Evolutionary conservation across 495 filamentous ascomycete species (phyloP).

Genomic region (Staphylotrichum tortipilum): DNA sequence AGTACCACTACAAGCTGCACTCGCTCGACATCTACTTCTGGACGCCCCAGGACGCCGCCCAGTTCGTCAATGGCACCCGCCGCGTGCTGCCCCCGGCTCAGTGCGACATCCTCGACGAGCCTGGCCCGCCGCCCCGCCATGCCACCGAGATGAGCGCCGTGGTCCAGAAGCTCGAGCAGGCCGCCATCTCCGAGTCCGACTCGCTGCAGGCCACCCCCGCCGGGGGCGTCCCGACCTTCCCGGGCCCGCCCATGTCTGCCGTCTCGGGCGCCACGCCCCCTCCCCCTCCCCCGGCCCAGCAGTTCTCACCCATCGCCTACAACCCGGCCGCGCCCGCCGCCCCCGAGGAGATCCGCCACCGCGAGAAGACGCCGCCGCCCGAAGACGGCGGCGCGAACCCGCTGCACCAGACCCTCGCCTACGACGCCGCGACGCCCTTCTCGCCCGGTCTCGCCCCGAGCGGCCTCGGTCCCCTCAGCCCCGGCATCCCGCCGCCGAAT

Average conservation of each 20-base stretch:
- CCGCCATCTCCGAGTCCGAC: slow-evolving; percentile 49
- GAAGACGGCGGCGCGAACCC: slow-evolving; percentile 66
- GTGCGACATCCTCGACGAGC: slow-evolving; percentile 49
- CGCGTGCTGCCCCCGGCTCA: slow-evolving; percentile 53
- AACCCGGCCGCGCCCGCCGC: slow-evolving; percentile 85
- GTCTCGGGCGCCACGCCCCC: slow-evolving; percentile 16
- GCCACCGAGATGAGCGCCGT: slow-evolving; percentile 58
- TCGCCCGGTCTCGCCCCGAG: slow-evolving; percentile 36
- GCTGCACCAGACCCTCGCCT: slow-evolving; percentile 56
- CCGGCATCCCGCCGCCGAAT: slow-evolving; percentile 28
- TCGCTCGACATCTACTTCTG: slow-evolving; percentile 88
- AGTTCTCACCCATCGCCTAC: slow-evolving; percentile 63
- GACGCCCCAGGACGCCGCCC: slow-evolving; percentile 63
- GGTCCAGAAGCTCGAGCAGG: slow-evolving; percentile 75
- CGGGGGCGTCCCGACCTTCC: slow-evolving; percentile 28
- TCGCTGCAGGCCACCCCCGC: slow-evolving; percentile 22
- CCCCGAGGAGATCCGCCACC: slow-evolving; percentile 70
- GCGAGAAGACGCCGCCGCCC: slow-evolving; percentile 82
- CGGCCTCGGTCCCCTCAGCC: slow-evolving; percentile 27
- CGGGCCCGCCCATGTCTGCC: slow-evolving; percentile 32
- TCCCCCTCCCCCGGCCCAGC: slow-evolving; percentile 23
- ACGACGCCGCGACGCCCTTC: slow-evolving; percentile 50
- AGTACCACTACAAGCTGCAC: slow-evolving; percentile 67
- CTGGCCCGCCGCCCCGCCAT: slow-evolving; percentile 37
- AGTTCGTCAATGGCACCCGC: slow-evolving; percentile 60